These are phyloP conservation scores for Starmerella sp. DNA, from an alignment of 805 yeast species.

Conservation along the genomic window DNA sequence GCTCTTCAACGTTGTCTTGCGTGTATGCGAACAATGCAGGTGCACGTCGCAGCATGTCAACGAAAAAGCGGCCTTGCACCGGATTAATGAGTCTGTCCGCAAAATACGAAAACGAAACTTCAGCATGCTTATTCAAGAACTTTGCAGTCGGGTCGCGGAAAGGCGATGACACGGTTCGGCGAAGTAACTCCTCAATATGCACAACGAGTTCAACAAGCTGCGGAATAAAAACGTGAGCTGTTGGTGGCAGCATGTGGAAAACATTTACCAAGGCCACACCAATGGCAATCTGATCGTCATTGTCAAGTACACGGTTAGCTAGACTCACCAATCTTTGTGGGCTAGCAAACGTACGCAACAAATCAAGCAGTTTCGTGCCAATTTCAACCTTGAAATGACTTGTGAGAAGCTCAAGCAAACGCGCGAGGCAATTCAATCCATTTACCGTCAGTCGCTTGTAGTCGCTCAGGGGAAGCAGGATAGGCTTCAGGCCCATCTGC, in stretches of 20 bases:
- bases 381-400: slow-evolving; percentile 94
- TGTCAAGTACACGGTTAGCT: slow-evolving; percentile 68
- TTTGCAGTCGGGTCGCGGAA: slow-evolving; percentile 84
- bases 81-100: slow-evolving; percentile 54
- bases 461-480: slow-evolving; percentile 88
- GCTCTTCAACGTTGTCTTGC: slow-evolving; percentile 39
- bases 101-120: slow-evolving; percentile 61
- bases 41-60: slow-evolving; percentile 50
- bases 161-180: slow-evolving; percentile 78
- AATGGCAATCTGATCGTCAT: slow-evolving; percentile 71
- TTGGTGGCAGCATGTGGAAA: slow-evolving; percentile 82
- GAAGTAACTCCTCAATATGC: slow-evolving; percentile 67
- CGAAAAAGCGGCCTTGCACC: slow-evolving; percentile 52
- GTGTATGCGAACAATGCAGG: slow-evolving; percentile 43
- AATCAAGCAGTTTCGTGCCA: slow-evolving; percentile 85
- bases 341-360: slow-evolving; percentile 91
- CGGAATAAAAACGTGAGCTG: slow-evolving; percentile 84
- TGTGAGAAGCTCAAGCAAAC: slow-evolving; percentile 72
- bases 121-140: slow-evolving; percentile 71
- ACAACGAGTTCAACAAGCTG: slow-evolving; percentile 69
- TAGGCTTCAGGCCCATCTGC: slow-evolving; percentile 92
- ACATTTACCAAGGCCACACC: slow-evolving; percentile 83
- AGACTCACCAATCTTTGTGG: slow-evolving; percentile 63
- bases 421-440: slow-evolving; percentile 83
- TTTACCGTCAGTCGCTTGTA: slow-evolving; percentile 80